Base-by-base conservation (phyloP, 306 rosid species). In the Malus fusca region DNA sequence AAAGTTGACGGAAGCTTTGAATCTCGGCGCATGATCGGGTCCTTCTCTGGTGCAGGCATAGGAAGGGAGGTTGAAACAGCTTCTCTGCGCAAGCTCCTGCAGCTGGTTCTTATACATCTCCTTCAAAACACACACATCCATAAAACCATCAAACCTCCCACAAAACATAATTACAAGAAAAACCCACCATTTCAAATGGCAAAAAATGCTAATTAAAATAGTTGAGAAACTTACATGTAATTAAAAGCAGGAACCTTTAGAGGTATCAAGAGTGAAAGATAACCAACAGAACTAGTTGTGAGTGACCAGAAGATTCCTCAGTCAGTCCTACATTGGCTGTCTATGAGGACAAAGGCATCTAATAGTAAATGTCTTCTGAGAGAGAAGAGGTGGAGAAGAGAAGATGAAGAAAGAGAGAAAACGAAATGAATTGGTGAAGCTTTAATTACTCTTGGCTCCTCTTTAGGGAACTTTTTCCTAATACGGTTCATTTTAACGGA, bases 71-170 rank as follows among this genome's bases (percentile, higher is more conserved):
- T 80, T 80, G 75, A 80, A 80, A 26, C 83, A 80, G 83, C 83
- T 80, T 80, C 83, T 80, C 79, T 80, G 83, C 23, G 83, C 83
- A 21, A 80, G 75, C 46, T 80, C 83, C 58, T 80, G 83, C 64
- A 80, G 75, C 72, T 80, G 83, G 58, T 80, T 80, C 79, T 80
- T 80, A 9, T 68, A 80, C 83, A 80, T 80, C 14, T 56, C 68
- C 33, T 71, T 69, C 21, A n/a, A 14, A 28, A n/a, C 2, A 37
- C 40, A 58, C 43, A 7, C 15, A 60, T 25, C 62, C 21, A 37
- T 8, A 9, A 8, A 44, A 25, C 28, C 48, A 77, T 21, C 60
- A 58, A 43, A 59, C 55, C 69, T 26, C 23, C 35, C 42, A 37
- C 11, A 61, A 61, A 14, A 42, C 48, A 63, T 18, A 63, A 35